A percentile compares a stretch with the other conserved stretches of the same genome.
Conservation (phyloP, 2,329 filamentous ascomycete species). For the Arthroderma sp. region DNA sequence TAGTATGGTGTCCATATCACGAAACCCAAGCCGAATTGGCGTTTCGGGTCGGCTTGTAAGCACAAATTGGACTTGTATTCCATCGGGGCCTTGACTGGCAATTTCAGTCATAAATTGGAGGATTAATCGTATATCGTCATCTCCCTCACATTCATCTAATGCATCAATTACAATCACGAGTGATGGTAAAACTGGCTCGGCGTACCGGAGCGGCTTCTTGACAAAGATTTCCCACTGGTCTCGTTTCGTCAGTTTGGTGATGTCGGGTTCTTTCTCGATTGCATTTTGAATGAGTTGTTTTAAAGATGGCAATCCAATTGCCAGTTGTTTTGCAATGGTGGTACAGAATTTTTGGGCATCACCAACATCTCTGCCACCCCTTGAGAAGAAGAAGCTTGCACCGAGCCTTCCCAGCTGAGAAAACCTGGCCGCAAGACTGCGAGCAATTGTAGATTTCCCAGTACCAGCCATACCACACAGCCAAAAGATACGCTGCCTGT, state of each 20-base stretch:
- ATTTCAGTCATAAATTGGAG: constrained; percentile 12
- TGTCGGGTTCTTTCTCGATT: not conserved
- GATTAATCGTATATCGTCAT: constrained; percentile 13
- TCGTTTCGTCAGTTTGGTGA: not conserved
- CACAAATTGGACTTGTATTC: constrained; percentile 13
- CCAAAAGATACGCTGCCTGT: constrained; percentile 14
- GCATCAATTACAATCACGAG: constrained; percentile 16
- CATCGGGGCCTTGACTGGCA: not conserved
- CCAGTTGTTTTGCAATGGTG: constrained; percentile 11
- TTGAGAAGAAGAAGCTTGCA: constrained; percentile 15
- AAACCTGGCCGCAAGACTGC: not conserved
- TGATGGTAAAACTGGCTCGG: too few relatives aligned
- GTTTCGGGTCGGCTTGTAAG: constrained; percentile 20
- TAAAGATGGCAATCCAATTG: constrained; percentile 2
- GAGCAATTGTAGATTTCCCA: constrained; percentile 17
- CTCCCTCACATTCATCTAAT: constrained; percentile 17
- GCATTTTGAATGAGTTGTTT: not conserved
- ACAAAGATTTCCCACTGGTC: constrained; percentile 1
- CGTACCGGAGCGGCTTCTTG: not conserved
- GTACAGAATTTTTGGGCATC: constrained; percentile 13
- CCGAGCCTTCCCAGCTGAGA: not conserved
- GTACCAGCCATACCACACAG: constrained; percentile 18
- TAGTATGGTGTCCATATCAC: constrained; percentile 6
- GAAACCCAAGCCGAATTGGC: constrained; percentile 14
- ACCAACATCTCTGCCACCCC: constrained; percentile 10